These are phyloP conservation scores for Pyrus betulifolia DNA, from an alignment of 306 rosid species.

Conservation along the genomic window DNA sequence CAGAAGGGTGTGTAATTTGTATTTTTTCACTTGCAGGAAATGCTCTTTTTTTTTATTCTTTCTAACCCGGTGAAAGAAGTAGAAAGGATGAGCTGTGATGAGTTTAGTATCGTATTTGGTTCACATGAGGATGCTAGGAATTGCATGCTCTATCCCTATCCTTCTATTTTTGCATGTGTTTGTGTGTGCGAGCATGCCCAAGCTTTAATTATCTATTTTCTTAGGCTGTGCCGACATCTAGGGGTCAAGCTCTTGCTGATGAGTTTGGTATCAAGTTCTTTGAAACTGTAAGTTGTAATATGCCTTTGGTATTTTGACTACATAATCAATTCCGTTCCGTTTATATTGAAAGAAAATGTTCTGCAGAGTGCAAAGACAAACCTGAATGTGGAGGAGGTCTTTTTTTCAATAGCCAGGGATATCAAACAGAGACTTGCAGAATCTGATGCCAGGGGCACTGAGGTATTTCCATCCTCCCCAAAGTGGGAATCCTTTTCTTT, in stretches of 20 bases:
- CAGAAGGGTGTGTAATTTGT: constrained; percentile 46
- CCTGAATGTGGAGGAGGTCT: constrained; percentile 83
- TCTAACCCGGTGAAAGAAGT: not conserved
- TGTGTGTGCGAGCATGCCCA: not conserved
- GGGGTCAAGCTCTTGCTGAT: constrained; percentile 91
- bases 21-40: constrained; percentile 6
- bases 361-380: constrained; percentile 88
- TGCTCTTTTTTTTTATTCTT: not conserved
- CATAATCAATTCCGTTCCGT: not conserved
- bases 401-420: constrained; percentile 77
- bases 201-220: constrained; percentile 5
- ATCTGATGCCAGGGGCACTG: constrained; percentile 53
- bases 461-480: constrained; percentile 23
- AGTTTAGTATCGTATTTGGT: not conserved
- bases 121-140: not conserved
- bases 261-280: constrained; percentile 85
- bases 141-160: not conserved
- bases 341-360: constrained; percentile 17
- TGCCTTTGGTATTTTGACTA: constrained; percentile 8
- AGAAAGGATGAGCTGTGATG: not conserved
- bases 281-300: constrained; percentile 63
- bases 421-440: constrained; percentile 81
- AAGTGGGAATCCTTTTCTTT: constrained; percentile 1
- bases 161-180: not conserved
- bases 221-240: constrained; percentile 75